phyloP scores from a whole-genome alignment of 257 asterid species.

The Solanum pimpinellifolium region DNA sequence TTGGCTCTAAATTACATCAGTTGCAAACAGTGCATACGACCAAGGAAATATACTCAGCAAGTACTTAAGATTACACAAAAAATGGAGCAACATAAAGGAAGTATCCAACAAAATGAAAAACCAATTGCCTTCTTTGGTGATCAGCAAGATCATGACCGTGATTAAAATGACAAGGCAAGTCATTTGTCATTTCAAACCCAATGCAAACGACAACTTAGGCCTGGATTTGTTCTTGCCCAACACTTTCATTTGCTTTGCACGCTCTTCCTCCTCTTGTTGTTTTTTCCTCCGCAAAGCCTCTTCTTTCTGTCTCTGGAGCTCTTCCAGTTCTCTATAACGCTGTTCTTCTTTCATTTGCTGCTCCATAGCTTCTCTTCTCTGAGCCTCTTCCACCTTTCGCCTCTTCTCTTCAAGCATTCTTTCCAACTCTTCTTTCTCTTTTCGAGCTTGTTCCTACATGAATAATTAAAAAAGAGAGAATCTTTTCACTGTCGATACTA shows the following conservation, averaged over 20 bases:
- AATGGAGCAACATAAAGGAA: not conserved
- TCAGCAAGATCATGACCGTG: slow-evolving; percentile 6
- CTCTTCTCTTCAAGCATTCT: slow-evolving; percentile 65
- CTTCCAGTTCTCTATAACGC: slow-evolving; percentile 76
- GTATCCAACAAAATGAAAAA: not conserved
- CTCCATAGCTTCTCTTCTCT: slow-evolving; percentile 77
- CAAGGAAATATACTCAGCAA: not conserved
- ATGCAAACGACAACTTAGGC: slow-evolving; percentile 80
- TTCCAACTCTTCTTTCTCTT: slow-evolving; percentile 78
- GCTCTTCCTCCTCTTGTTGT: slow-evolving; percentile 90
- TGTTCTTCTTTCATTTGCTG: slow-evolving; percentile 65
- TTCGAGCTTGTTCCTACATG: slow-evolving; percentile 57
- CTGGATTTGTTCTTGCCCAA: slow-evolving; percentile 95
- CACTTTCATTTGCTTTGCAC: slow-evolving; percentile 73
- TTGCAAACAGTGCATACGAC: not conserved
- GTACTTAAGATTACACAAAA: not conserved
- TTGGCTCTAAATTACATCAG: not conserved
- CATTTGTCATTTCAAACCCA: slow-evolving; percentile 48
- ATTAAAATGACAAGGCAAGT: not conserved
- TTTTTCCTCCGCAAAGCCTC: slow-evolving; percentile 73
- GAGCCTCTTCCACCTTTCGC: slow-evolving; percentile 79
- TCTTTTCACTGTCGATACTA: not conserved
- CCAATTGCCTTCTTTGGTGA: not conserved
- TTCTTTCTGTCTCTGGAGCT: slow-evolving; percentile 86
- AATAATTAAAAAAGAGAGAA: not conserved